Percentiles rank a stretch among this genome's conserved stretches.
These are phyloP conservation scores for Diaporthe vaccinii DNA, from an alignment of 2,329 filamentous ascomycete genomes.

Conservation along the genomic window DNA sequence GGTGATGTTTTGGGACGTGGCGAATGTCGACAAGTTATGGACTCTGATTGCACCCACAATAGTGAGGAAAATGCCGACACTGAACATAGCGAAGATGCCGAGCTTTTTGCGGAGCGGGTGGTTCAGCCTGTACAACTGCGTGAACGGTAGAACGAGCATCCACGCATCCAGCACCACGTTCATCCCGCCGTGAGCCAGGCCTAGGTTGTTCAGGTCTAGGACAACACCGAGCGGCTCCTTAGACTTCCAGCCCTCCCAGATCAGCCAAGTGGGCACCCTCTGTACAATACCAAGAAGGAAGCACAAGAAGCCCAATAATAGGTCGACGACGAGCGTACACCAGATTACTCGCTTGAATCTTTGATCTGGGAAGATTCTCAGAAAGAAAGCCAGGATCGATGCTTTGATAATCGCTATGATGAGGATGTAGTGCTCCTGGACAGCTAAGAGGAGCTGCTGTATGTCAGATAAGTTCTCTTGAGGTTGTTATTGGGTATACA, in stretches of 20 bases:
- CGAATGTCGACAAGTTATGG: not conserved
- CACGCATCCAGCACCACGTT: not conserved
- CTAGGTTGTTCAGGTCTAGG: not conserved
- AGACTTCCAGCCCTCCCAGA: constrained; percentile 24
- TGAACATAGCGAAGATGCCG: constrained; percentile 2
- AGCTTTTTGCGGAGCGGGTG: constrained; percentile 23
- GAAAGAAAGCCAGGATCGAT: constrained; percentile 14
- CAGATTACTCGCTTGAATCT: constrained; percentile 3
- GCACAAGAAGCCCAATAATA: not conserved
- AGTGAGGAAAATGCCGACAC: constrained; percentile 10
- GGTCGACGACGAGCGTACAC: not conserved
- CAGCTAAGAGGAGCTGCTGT: not conserved
- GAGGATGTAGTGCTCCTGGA: not conserved
- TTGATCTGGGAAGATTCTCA: constrained; percentile 21
- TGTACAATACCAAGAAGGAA: not conserved
- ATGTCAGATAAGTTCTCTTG: not conserved
- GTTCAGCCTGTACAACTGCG: constrained; percentile 7
- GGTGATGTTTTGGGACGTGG: not conserved
- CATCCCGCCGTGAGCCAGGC: not conserved
- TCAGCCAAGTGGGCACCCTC: constrained; percentile 8
- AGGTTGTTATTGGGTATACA: too few relatives aligned
- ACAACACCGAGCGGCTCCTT: constrained; percentile 13
- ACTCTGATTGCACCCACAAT: not conserved
- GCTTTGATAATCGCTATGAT: constrained; percentile 10
- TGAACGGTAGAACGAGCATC: constrained; percentile 22